Conservation (phyloP, 768 basidiomycete species). For the Tricholoma flavovirens region DNA sequence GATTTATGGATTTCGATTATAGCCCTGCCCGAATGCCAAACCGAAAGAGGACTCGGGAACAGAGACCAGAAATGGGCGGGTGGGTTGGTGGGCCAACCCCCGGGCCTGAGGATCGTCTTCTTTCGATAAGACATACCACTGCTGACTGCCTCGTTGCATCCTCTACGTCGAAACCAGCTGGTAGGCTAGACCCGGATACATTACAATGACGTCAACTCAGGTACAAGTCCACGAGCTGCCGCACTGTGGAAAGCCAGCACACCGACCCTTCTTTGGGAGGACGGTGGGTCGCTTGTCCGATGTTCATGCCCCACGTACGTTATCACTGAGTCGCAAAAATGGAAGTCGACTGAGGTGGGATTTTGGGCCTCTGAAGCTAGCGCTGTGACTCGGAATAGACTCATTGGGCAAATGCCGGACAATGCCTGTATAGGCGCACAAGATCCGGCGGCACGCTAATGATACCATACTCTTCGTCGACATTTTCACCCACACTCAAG, state of each 20-base stretch:
- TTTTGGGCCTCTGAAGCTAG: no score
- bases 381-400: neutral
- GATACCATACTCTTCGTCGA: neutral
- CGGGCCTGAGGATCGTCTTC: neutral
- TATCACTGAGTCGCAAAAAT: neutral
- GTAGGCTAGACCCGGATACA: neutral
- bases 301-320: neutral
- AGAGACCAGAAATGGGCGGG: neutral
- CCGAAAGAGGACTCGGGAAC: neutral
- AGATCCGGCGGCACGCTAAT: neutral
- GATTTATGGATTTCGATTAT: neutral
- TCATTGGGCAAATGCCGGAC: neutral
- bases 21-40: neutral
- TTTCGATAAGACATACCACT: neutral
- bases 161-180: neutral
- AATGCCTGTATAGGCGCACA: neutral
- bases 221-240: neutral
- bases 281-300: neutral
- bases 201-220: neutral
- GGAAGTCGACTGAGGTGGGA: neutral
- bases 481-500: no score
- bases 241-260: neutral
- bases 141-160: neutral
- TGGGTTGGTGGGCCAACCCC: neutral
- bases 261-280: neutral